Conservation (phyloP, 495 filamentous ascomycete genomes). For the Annulohypoxylon maeteangense region DNA sequence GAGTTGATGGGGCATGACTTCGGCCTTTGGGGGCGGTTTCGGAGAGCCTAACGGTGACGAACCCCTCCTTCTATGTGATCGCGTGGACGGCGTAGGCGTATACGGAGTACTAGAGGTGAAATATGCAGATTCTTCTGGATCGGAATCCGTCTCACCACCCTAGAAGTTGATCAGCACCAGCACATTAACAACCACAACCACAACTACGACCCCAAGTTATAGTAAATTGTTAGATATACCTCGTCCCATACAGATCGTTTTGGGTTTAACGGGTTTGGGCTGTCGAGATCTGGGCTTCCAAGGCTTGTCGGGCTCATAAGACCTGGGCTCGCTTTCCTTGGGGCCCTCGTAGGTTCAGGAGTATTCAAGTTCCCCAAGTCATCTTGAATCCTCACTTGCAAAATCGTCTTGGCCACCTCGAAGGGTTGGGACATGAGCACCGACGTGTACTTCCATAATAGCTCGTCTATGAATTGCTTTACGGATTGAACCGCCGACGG, state of each 20-base stretch:
- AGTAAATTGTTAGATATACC: constrained; percentile 51
- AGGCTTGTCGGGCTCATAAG: constrained; percentile 35
- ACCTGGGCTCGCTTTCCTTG: constrained; percentile 21
- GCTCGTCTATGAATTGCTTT: constrained; percentile 77
- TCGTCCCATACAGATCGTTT: constrained; percentile 58
- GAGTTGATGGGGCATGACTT: constrained; percentile 68
- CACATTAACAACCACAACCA: background rate
- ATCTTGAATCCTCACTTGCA: constrained; percentile 77
- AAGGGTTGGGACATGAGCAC: constrained; percentile 93
- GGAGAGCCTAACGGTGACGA: constrained; percentile 48
- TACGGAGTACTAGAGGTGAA: constrained; percentile 80
- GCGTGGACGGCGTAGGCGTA: constrained; percentile 64
- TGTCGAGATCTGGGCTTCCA: constrained; percentile 29
- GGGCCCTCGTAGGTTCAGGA: constrained; percentile 29
- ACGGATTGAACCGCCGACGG: constrained; percentile 77
- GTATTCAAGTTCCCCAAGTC: constrained; percentile 53
- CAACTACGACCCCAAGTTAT: background rate
- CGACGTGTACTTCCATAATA: constrained; percentile 85
- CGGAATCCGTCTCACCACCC: constrained; percentile 70
- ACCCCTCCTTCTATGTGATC: constrained; percentile 45
- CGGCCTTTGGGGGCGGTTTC: constrained; percentile 39
- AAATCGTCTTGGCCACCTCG: constrained; percentile 91
- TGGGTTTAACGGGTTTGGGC: constrained; percentile 49
- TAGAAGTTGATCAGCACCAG: constrained; percentile 33
- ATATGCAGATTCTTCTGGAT: constrained; percentile 82